Base-by-base conservation (phyloP, 2,329 filamentous ascomycete species). In the Colletotrichum somersetense region DNA sequence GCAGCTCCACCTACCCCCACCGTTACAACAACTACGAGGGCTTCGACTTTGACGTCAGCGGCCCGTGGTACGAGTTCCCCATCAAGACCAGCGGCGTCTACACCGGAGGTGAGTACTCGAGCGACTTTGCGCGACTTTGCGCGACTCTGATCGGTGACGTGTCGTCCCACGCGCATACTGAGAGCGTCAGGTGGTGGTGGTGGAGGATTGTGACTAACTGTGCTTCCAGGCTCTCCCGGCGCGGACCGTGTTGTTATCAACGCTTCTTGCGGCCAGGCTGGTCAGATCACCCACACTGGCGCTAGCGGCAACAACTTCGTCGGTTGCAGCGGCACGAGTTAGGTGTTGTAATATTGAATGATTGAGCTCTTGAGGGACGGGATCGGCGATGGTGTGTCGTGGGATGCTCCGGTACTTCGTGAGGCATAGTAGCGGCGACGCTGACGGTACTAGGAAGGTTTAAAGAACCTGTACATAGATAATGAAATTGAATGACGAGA, bases 211-310 rank as follows among this genome's bases (percentile, higher is more conserved):
- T 46, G 16, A 38, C 40, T 44, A 14, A 68, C 52, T 55, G 30
- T 46, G 38, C 71, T 33, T n/a, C n/a, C 58, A 87, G 89, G 89
- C 33, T 87, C 85, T 0, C 91, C 91, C 0, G 91, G 91, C 44
- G 82, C 91, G 30, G 91, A 93, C 78, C 89, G 91, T 63, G 89
- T 93, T 66, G 79, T 93, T 16, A 90, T 93, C 82, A 91, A 89
- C 77, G 83, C 77, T 0, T 74, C 80, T n/a, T 88, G 91, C 76
- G 71, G 85, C 69, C 85, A 88, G 62, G 91, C 90, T 18, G 91
- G 90, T 40, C 83, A 87, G 40, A 92, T 93, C 74, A 94, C 92
- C 0, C 92, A 93, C 77, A 92, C 89, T n/a, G 91, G 91, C 26
- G 91, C 91, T 23, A 89, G 86, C 66, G 90, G 89, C 11, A 90